Percentiles rank a stretch among this genome's conserved stretches.
phyloP scores from a whole-genome alignment of 1,139 yeast genomes.

The Sugiyamaella japonica region DNA sequence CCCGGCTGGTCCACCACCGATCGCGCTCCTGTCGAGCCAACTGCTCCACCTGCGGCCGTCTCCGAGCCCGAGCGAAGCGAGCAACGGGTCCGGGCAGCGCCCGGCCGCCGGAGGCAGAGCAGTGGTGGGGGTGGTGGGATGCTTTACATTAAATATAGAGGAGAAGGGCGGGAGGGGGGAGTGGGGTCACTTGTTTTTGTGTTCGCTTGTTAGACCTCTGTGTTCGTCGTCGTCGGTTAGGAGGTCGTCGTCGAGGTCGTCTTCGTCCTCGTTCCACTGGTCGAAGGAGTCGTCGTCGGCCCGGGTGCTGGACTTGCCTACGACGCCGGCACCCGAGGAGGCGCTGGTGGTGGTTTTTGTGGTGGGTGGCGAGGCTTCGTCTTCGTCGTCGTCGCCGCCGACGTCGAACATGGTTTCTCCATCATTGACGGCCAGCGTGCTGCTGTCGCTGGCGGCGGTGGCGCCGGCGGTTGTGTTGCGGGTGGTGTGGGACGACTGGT shows the following conservation, averaged over 20 bases:
- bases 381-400: slow-evolving; percentile 23
- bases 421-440: slow-evolving; percentile 11
- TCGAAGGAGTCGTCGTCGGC: slow-evolving; percentile 22
- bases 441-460: not conserved
- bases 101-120: slow-evolving; percentile 11
- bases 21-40: not conserved
- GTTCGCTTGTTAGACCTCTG: slow-evolving; percentile 9
- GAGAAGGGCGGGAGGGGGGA: too few species aligned
- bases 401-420: slow-evolving; percentile 30
- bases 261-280: slow-evolving; percentile 28
- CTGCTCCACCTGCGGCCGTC: too few species aligned
- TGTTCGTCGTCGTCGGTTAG: slow-evolving; percentile 13
- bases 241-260: slow-evolving; percentile 14
- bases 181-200: slow-evolving; percentile 8
- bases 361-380: not conserved
- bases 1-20: too few species aligned
- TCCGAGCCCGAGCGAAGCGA: not conserved
- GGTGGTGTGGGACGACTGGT: slow-evolving; percentile 11
- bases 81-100: not conserved
- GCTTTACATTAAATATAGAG: slow-evolving; percentile 9
- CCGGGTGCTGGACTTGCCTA: not conserved
- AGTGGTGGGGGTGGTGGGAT: not conserved
- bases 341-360: not conserved
- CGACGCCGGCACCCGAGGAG: slow-evolving; percentile 1
- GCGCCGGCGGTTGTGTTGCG: slow-evolving; percentile 13